Base-by-base conservation (phyloP, 176 grass and related monocot genomes). In the Chrysopogon serrulatus region DNA sequence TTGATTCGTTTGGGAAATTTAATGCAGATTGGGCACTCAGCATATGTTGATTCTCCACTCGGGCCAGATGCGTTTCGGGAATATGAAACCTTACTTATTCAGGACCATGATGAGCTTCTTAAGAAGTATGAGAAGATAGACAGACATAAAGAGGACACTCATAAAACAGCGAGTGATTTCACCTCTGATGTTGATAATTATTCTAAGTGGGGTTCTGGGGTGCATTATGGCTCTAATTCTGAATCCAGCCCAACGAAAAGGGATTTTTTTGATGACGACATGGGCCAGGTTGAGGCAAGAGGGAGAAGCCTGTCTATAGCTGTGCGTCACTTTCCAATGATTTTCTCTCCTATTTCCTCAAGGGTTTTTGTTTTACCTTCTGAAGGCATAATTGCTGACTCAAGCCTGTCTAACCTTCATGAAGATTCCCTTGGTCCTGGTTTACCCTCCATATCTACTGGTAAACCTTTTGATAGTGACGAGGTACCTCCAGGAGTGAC, bases 1-100 rank as follows among this genome's bases (percentile, higher is more conserved):
- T 79, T 92, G 32, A 82, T 61, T 27, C 35, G 34, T 64, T 76
- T 37, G 18, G 3, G 48, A 59, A 78, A 87, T 47, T 49, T 89
- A 44, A 83, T 88, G 79, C 89, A 96, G 96, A 83, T 92, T 80
- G 88, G 93, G 65, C 93, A 99, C 31, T 96, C 93, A 34, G 85
- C 89, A 41, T 88, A 92, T 24, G 56, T 89, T 74, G 91, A 96
- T 88, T 99, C 91, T 63, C 96, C 96, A 7, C 91, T 99, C 30
- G 96, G 96, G 47, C 91, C 96, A 87, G 96, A 99, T 80, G 96
- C 96, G 49, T 99, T 96, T 63, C 91, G 81, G 44, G 93, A 99
- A 85, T 96, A 99, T n/a, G 87, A 99, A 71, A 79, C 86, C 39
- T 91, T 99, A 74, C 91, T 96, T 44, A 43, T 88, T 77, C 96